phyloP scores from a whole-genome alignment of 2,329 filamentous ascomycete genomes.

The Alternaria sp. region DNA sequence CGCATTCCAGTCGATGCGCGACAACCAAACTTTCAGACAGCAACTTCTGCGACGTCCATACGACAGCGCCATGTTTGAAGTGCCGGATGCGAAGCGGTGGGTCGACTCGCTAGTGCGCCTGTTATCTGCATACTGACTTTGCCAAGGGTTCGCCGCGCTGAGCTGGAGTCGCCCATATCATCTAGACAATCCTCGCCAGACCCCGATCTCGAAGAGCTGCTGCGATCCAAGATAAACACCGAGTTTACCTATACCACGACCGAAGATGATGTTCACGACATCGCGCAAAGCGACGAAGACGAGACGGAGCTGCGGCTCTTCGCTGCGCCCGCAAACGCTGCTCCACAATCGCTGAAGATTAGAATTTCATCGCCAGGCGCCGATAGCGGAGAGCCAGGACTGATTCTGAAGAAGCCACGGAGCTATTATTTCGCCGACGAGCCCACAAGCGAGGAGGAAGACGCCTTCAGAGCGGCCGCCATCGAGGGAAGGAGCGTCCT shows the following conservation, averaged over 20 bases:
- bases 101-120: neutral
- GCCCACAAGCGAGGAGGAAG: constrained; percentile 27
- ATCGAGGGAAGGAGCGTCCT: constrained; percentile 37
- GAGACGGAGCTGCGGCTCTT: constrained; percentile 46
- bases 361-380: constrained; percentile 40
- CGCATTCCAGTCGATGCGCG: neutral
- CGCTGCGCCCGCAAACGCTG: constrained; percentile 30
- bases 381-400: constrained; percentile 30
- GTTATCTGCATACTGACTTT: constrained; percentile 14
- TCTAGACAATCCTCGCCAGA: constrained; percentile 46
- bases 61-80: constrained; percentile 27
- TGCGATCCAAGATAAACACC: constrained; percentile 32
- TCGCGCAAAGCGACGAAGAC: constrained; percentile 28
- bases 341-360: constrained; percentile 36
- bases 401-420: constrained; percentile 38
- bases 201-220: constrained; percentile 36
- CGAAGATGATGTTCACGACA: constrained; percentile 5
- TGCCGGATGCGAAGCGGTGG: constrained; percentile 36
- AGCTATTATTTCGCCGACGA: constrained; percentile 46
- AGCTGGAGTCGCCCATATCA: constrained; percentile 42
- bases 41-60: neutral
- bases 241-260: constrained; percentile 34
- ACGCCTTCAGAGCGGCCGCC: constrained; percentile 33
- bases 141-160: constrained; percentile 41
- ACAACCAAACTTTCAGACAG: neutral